A percentile compares a stretch with the other conserved stretches of the same genome.
phyloP scores from a whole-genome alignment of 139 green algal genomes.

The Chlorella sorokiniana region DNA sequence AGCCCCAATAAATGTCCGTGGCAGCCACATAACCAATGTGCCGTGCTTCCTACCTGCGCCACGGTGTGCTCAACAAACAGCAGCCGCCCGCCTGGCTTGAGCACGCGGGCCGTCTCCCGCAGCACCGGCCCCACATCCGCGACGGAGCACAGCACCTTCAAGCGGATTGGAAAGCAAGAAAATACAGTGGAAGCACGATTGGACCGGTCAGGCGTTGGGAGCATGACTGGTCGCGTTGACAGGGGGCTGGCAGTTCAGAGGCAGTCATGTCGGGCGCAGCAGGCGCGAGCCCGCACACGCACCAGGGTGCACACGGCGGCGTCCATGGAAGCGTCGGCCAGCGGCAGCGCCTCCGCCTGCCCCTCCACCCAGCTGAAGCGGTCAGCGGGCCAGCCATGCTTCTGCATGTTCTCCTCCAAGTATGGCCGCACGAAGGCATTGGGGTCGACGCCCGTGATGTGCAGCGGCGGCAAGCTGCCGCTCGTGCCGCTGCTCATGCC shows the following conservation, averaged over 20 bases:
- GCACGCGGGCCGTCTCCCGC: conserved; percentile 56
- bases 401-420: conserved; percentile 31
- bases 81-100: conserved; percentile 63
- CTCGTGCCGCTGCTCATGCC: not conserved
- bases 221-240: no score
- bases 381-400: not conserved
- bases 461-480: not conserved
- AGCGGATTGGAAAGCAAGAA: not conserved
- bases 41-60: not conserved
- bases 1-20: not conserved
- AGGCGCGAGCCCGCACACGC: not conserved
- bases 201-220: no score
- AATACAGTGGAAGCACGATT: not conserved
- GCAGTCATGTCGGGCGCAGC: no score
- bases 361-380: conserved; percentile 55
- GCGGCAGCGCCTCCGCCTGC: conserved; percentile 56
- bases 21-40: not conserved
- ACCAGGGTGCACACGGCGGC: conserved; percentile 68
- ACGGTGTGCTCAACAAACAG: conserved; percentile 73
- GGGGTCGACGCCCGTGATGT: conserved; percentile 66
- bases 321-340: conserved; percentile 56
- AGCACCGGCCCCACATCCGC: conserved; percentile 43
- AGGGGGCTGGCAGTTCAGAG: no score
- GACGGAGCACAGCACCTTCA: conserved; percentile 68
- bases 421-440: conserved; percentile 67